phyloP scores from a whole-genome alignment of 1,139 yeast genomes.

The Zhuliangozyma parablackwelliae region DNA sequence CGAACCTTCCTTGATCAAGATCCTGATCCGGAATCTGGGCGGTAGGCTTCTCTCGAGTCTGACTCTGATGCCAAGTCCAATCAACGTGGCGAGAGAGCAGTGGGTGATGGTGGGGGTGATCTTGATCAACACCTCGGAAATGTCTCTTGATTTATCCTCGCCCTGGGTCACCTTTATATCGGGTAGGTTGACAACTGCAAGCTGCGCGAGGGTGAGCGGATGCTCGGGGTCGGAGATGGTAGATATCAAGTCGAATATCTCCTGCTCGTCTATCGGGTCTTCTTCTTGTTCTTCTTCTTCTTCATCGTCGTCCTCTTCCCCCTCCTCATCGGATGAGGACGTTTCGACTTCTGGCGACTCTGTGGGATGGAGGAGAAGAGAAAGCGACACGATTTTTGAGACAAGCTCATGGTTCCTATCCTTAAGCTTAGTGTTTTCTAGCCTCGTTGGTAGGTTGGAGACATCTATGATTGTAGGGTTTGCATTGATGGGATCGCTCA shows the following conservation, averaged over 20 bases:
- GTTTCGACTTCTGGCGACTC: slow-evolving; percentile 5
- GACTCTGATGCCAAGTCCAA: slow-evolving; percentile 92
- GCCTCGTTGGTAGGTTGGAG: slow-evolving; percentile 70
- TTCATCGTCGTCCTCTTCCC: slow-evolving; percentile 7
- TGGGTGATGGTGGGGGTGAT: slow-evolving; percentile 98
- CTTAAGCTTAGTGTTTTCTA: slow-evolving; percentile 9
- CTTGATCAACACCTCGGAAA: slow-evolving; percentile 73
- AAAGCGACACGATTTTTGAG: slow-evolving; percentile 7
- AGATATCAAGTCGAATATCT: slow-evolving; percentile 63
- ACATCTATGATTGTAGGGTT: slow-evolving; percentile 84
- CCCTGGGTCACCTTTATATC: slow-evolving; percentile 60
- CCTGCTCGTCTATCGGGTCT: slow-evolving; percentile 71
- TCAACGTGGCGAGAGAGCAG: slow-evolving; percentile 91
- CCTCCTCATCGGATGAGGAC: slow-evolving; percentile 3
- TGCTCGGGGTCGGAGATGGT: slow-evolving; percentile 97
- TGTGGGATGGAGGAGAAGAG: slow-evolving; percentile 4
- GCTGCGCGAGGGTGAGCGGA: slow-evolving; percentile 89
- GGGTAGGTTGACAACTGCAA: slow-evolving; percentile 83
- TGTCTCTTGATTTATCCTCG: slow-evolving; percentile 48
- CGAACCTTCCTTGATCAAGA: slow-evolving; percentile 82
- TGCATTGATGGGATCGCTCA: slow-evolving; percentile 83
- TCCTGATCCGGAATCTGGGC: slow-evolving; percentile 73
- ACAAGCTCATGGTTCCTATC: slow-evolving; percentile 4
- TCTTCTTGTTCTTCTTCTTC: slow-evolving; percentile 35
- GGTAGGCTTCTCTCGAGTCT: slow-evolving; percentile 87